Percentiles rank a stretch among this genome's conserved stretches.
Conservation (phyloP, 208 protist species). For the Porcisia hertigi region DNA sequence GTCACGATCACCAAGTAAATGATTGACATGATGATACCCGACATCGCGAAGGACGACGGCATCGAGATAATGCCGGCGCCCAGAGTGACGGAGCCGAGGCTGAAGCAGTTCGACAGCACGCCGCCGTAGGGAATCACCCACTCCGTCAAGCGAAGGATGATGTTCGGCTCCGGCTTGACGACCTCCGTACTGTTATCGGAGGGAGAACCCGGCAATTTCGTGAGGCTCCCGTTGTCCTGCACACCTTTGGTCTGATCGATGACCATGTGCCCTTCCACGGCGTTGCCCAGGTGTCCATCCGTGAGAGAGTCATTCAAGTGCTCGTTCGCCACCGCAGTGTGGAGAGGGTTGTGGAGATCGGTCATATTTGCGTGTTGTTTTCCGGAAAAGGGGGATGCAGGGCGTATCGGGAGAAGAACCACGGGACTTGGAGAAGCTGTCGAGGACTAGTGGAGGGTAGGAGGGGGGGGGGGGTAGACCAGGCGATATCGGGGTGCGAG, state of each 20-base stretch:
- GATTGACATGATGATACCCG: too few species aligned
- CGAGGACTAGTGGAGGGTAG: too few species aligned
- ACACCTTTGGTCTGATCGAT: neutral
- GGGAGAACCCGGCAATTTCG: neutral
- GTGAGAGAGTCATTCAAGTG: neutral
- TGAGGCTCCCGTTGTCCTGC: neutral
- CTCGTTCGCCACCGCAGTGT: neutral
- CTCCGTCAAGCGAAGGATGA: conserved; percentile 10
- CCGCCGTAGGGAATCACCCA: conserved; percentile 49
- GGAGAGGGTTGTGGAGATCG: neutral
- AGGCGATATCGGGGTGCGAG: too few species aligned
- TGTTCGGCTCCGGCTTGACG: neutral
- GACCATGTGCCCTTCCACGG: too few species aligned
- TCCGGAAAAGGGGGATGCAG: neutral
- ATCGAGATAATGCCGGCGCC: too few species aligned
- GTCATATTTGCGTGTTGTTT: neutral
- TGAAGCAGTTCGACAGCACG: conserved; percentile 57
- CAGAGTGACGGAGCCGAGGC: too few species aligned
- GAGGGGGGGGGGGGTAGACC: too few species aligned
- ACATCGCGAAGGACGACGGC: too few species aligned
- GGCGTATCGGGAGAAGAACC: neutral
- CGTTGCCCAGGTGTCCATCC: neutral
- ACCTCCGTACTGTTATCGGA: neutral
- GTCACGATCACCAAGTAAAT: too few species aligned
- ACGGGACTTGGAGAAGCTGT: too few species aligned